Evolutionary conservation across 1,284 basidiomycete species (phyloP).

Genomic region (Ceratorhiza oryzae-sativae): DNA sequence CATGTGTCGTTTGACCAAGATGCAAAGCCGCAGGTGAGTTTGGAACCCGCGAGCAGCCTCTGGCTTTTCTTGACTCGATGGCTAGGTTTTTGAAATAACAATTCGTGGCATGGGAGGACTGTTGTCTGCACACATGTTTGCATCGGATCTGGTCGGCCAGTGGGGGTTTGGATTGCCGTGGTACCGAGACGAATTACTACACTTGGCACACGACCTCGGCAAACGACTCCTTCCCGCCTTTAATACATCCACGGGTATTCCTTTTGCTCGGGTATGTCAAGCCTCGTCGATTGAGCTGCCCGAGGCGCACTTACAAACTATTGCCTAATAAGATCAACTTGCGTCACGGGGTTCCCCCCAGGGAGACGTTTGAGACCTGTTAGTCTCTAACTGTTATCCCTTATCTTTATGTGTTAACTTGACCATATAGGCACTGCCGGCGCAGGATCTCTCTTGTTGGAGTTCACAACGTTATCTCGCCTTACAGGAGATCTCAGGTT

Average conservation of each 20-base stretch:
- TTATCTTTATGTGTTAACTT: constrained; percentile 19
- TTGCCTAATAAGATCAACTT: constrained; percentile 67
- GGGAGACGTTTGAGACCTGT: constrained; percentile 83
- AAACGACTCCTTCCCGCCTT: constrained; percentile 87
- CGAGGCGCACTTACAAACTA: constrained; percentile 23
- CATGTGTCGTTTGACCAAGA: constrained; percentile 87
- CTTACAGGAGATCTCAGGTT: constrained; percentile 87
- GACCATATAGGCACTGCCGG: constrained; percentile 76
- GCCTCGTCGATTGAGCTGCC: neutral
- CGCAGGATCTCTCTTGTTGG: constrained; percentile 88
- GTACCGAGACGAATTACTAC: constrained; percentile 59
- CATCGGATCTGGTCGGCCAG: constrained; percentile 59
- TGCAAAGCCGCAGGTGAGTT: constrained; percentile 74
- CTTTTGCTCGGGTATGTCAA: constrained; percentile 77
- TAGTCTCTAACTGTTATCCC: constrained; percentile 47
- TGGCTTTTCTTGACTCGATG: neutral
- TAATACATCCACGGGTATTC: constrained; percentile 84
- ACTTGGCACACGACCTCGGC: constrained; percentile 85
- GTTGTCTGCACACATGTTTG: constrained; percentile 84
- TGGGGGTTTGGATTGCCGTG: constrained; percentile 61
- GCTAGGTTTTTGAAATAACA: constrained; percentile 80
- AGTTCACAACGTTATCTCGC: constrained; percentile 89
- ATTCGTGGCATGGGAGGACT: constrained; percentile 90
- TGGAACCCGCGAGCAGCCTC: neutral
- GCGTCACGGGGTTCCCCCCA: constrained; percentile 68